Evolutionary conservation across 768 basidiomycete genomes (phyloP).

Genomic region (Cubamyces sp.): DNA sequence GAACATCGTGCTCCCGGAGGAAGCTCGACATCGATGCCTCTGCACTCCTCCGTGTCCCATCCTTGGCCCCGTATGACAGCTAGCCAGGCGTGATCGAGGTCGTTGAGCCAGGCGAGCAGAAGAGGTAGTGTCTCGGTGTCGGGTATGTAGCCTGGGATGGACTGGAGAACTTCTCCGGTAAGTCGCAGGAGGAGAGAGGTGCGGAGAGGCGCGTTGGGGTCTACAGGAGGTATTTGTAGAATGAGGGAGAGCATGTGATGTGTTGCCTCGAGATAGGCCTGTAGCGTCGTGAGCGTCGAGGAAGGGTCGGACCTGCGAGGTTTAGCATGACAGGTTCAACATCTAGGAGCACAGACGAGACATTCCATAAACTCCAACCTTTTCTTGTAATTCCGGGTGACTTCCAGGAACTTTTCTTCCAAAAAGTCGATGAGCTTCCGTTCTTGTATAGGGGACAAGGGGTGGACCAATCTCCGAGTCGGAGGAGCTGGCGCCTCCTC

Average conservation of each 20-base stretch:
- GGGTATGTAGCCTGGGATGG: constrained; percentile 64
- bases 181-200: constrained; percentile 70
- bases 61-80: constrained; percentile 63
- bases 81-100: constrained; percentile 77
- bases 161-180: constrained; percentile 65
- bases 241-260: constrained; percentile 62
- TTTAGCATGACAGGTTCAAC: neutral
- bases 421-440: constrained; percentile 64
- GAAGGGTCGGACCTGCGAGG: constrained; percentile 45
- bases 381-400: constrained; percentile 75
- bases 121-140: constrained; percentile 48
- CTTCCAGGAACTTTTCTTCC: constrained; percentile 64
- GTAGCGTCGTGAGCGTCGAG: constrained; percentile 60
- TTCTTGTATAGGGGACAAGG: constrained; percentile 51
- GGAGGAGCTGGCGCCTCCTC: neutral
- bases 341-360: neutral
- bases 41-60: constrained; percentile 60
- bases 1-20: constrained; percentile 45
- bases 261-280: constrained; percentile 60
- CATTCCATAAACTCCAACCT: constrained; percentile 46
- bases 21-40: constrained; percentile 46
- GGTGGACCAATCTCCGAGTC: neutral
- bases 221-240: constrained; percentile 74
- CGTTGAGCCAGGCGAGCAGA: constrained; percentile 68
- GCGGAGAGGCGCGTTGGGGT: constrained; percentile 69